Base-by-base conservation (phyloP, 306 rosid species). In the Acacia confusa region DNA sequence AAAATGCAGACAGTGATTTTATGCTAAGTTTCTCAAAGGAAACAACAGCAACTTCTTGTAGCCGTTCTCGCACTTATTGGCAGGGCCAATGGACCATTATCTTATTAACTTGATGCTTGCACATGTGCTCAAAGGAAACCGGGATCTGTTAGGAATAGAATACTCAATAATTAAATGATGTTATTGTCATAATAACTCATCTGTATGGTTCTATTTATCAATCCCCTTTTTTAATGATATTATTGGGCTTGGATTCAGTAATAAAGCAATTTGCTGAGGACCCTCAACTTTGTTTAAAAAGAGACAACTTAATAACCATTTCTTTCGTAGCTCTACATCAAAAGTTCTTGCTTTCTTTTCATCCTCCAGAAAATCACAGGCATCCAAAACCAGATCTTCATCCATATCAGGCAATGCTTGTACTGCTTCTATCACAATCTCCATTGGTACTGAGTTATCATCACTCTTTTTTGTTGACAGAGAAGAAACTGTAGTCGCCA, bases 321-420 rank as follows among this genome's bases (percentile, higher is more conserved):
- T 48, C 11, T 20, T 53, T 47, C 95, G 82, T 55, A 91, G 65
- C 78, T 91, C 88, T 10, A 82, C 83, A 82, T 84, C 91, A 83
- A 92, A 92, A 20, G 93, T 92, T 86, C 84, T 92, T 14, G 95
- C 95, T 78, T 91, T 92, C 81, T 79, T 89, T 69, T 88, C 97
- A 82, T 92, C 93, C 34, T 30, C 34, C 4, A 30, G 4, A 30
- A 30, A 30, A 30, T 30, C 4, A 15, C 95, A 92, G 28, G 95
- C 95, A 83, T 92, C 97, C 83, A 92, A 83, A 75, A 92, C 82
- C 71, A 92, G 88, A 34, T 92, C 97, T 60, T 92, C 97, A 82
- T 92, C 97, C 91, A 92, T 88, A 70, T 89, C 91, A 13, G 89
- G 70, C 76, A 30, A 78, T 72, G 61, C 90, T 88, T 92, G 95